phyloP scores from a whole-genome alignment of 148 eudicot genomes.

The Simmondsia chinensis region DNA sequence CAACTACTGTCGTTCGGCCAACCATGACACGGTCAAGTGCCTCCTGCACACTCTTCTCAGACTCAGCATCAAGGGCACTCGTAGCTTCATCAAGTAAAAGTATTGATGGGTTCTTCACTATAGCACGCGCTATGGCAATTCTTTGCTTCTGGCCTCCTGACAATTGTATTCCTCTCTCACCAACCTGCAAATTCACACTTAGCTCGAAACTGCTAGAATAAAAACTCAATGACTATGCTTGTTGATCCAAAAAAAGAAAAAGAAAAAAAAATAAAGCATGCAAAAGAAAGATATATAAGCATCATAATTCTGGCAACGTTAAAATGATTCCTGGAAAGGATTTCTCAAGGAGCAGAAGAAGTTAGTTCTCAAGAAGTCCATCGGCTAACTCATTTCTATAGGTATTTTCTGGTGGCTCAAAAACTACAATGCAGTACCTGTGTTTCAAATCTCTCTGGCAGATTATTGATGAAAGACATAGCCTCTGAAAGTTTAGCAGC shows the following conservation, averaged over 20 bases:
- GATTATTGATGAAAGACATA: slow-evolving; percentile 43
- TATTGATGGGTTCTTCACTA: slow-evolving; percentile 55
- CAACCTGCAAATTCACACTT: slow-evolving; percentile 51
- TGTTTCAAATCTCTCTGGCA: slow-evolving; percentile 58
- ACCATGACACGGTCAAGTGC: slow-evolving; percentile 45
- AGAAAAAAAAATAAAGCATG: too few species aligned
- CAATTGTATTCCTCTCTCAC: slow-evolving; percentile 64
- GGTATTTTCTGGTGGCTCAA: too few species aligned
- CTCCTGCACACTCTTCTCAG: slow-evolving; percentile 55
- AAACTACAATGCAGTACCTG: too few species aligned
- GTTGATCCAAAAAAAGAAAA: too few species aligned
- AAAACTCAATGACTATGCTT: slow-evolving; percentile 2
- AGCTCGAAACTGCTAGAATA: too few species aligned
- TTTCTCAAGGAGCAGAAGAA: too few species aligned
- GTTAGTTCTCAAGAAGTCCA: too few species aligned
- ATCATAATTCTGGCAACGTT: too few species aligned
- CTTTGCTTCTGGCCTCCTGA: slow-evolving; percentile 87
- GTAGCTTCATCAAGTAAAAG: slow-evolving; percentile 68
- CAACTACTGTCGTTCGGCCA: slow-evolving; percentile 42
- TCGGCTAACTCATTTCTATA: too few species aligned
- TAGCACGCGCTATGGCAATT: slow-evolving; percentile 65
- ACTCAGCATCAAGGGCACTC: slow-evolving; percentile 75
- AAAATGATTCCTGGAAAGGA: too few species aligned
- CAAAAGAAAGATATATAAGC: too few species aligned
- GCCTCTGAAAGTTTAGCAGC: slow-evolving; percentile 66